Conservation (phyloP, 139 green algal genomes). For the Picochlorum sp. region DNA sequence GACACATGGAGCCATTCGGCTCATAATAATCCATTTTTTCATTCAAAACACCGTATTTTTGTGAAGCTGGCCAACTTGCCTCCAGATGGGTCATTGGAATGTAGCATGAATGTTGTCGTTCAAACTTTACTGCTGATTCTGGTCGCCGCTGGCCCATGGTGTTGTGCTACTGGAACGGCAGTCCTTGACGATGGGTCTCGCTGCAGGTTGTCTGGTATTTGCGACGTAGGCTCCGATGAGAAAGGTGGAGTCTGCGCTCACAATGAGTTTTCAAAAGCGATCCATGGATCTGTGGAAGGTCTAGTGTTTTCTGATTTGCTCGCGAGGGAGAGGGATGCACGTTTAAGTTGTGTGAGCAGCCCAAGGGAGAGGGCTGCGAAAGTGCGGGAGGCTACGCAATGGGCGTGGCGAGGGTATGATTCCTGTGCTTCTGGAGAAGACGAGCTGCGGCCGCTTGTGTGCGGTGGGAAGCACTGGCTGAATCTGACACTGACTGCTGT, state of each 20-base stretch:
- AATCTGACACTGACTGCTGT: conserved; percentile 64
- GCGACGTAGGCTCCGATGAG: conserved; percentile 26
- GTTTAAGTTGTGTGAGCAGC: conserved; percentile 44
- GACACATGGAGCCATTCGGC: too few relatives aligned
- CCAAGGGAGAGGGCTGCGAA: conserved; percentile 20
- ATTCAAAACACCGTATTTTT: too few relatives aligned
- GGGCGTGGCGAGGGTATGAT: conserved; percentile 63
- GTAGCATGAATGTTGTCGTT: neutral
- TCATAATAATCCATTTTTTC: too few relatives aligned
- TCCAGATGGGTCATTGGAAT: too few relatives aligned
- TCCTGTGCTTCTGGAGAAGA: conserved; percentile 66
- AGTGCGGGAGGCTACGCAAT: conserved; percentile 40
- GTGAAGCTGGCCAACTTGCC: too few relatives aligned
- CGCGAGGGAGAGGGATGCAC: conserved; percentile 4
- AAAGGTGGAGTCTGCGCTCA: neutral
- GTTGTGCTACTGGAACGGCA: neutral
- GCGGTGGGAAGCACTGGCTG: conserved; percentile 41
- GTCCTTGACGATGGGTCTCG: conserved; percentile 41
- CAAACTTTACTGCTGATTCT: neutral
- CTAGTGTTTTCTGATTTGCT: neutral
- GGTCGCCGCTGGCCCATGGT: too few relatives aligned
- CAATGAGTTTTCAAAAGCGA: too few relatives aligned
- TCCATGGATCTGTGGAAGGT: too few relatives aligned
- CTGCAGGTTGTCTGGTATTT: conserved; percentile 51
- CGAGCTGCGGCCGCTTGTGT: conserved; percentile 55